These are phyloP conservation scores for Medicago ruthenica DNA, from an alignment of 306 rosid genomes.

Conservation along the genomic window DNA sequence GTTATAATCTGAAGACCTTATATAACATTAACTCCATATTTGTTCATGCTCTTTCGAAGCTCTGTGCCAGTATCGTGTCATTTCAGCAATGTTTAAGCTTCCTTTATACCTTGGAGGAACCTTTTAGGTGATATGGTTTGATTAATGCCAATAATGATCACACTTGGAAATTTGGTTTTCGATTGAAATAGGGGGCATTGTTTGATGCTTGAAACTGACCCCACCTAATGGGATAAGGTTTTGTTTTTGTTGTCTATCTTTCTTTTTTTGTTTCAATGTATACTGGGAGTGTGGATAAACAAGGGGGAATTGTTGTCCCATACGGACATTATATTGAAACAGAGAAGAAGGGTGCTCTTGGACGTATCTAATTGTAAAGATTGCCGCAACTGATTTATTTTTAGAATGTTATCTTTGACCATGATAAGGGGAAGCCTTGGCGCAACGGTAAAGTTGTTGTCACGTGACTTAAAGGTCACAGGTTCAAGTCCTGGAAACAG, in stretches of 20 bases:
- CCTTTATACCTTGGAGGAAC: slow-evolving; percentile 7
- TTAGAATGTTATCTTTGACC: background rate
- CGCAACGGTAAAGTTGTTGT: too few species aligned
- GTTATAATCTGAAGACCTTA: background rate
- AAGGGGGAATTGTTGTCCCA: background rate
- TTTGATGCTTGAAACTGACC: slow-evolving; percentile 1
- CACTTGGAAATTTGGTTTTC: background rate
- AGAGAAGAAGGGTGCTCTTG: slow-evolving; percentile 2
- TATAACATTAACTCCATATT: slow-evolving; percentile 19
- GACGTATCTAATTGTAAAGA: background rate
- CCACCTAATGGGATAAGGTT: background rate
- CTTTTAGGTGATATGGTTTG: background rate
- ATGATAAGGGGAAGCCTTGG: too few species aligned
- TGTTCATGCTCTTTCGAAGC: background rate
- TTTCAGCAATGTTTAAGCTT: background rate
- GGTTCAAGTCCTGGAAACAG: too few species aligned
- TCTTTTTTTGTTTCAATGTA: background rate
- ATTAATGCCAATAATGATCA: background rate
- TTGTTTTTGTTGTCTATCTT: background rate
- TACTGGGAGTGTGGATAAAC: background rate
- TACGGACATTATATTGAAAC: slow-evolving; percentile 16
- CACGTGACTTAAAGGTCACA: too few species aligned
- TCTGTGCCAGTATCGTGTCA: background rate
- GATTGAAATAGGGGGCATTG: background rate
- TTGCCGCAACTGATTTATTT: background rate